Percentiles rank a stretch among this genome's conserved stretches.
Conservation (phyloP, 805 yeast genomes). For the Saccharomycopsis schoenii region DNA sequence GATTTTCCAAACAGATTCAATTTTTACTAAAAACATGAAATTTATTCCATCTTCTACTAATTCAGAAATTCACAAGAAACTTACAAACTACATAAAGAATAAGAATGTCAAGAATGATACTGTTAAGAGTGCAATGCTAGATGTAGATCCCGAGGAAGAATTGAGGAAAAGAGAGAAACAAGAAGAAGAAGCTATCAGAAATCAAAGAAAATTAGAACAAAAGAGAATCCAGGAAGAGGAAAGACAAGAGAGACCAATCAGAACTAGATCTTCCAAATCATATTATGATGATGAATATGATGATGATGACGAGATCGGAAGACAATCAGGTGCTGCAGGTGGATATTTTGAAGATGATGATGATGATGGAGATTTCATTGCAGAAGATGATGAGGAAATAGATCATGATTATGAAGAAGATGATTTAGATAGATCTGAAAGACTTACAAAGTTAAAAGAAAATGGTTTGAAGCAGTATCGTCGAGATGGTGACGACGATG, state of each 20-base stretch:
- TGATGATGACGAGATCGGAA: conserved; percentile 12
- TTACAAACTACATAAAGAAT: conserved; percentile 56
- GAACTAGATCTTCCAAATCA: background rate
- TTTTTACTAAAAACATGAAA: conserved; percentile 54
- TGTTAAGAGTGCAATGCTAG: conserved; percentile 31
- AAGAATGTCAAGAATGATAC: conserved; percentile 30
- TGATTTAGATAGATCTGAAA: conserved; percentile 21
- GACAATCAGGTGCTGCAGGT: conserved; percentile 1
- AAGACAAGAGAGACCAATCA: conserved; percentile 6
- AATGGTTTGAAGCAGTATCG: conserved; percentile 8
- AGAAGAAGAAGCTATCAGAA: conserved; percentile 53
- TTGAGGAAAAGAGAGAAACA: conserved; percentile 59
- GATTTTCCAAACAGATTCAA: conserved; percentile 58
- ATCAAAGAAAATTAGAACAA: conserved; percentile 53
- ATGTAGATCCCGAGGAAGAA: conserved; percentile 59
- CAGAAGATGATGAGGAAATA: conserved; percentile 18
- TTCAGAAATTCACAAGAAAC: conserved; percentile 69
- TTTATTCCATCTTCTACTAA: conserved; percentile 87
- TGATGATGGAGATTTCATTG: conserved; percentile 19
- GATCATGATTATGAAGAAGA: conserved; percentile 19
- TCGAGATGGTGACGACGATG: conserved; percentile 7
- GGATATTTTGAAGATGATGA: conserved; percentile 18
- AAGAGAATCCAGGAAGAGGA: conserved; percentile 22
- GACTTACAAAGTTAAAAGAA: conserved; percentile 15
- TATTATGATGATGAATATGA: conserved; percentile 3